These are phyloP conservation scores for Fusarium odoratissimum DNA, from an alignment of 2,329 filamentous ascomycete species.

Conservation along the genomic window DNA sequence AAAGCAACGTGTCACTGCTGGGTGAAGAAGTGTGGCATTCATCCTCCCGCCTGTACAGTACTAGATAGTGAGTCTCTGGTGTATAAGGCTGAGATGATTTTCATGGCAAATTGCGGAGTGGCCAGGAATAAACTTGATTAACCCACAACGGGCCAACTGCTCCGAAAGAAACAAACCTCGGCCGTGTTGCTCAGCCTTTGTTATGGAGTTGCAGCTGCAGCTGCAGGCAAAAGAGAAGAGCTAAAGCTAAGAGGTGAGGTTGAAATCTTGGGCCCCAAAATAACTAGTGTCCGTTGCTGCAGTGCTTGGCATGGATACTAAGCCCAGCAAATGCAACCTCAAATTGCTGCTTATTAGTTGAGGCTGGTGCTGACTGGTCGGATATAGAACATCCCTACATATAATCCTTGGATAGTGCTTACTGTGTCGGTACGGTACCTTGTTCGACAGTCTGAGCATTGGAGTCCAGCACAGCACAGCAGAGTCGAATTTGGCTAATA, in stretches of 20 bases:
- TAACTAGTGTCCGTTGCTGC: slow-evolving; percentile 19
- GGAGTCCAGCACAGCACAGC: background rate
- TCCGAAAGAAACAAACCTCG: background rate
- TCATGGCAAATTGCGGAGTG: background rate
- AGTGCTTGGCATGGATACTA: slow-evolving; percentile 14
- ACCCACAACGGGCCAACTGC: slow-evolving; percentile 9
- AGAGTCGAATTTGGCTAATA: slow-evolving; percentile 13
- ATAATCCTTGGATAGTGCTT: slow-evolving; percentile 20
- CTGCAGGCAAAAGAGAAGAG: background rate
- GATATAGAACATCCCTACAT: slow-evolving; percentile 1
- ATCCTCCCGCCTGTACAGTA: background rate
- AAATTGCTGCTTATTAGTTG: slow-evolving; percentile 30
- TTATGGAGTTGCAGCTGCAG: background rate
- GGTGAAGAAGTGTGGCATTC: background rate
- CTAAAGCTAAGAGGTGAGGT: slow-evolving; percentile 5
- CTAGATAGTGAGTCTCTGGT: background rate
- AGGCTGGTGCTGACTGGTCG: slow-evolving; percentile 35
- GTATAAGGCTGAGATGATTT: slow-evolving; percentile 27
- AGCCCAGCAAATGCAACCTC: slow-evolving; percentile 12
- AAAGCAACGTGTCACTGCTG: slow-evolving; percentile 22
- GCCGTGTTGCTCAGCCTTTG: slow-evolving; percentile 12
- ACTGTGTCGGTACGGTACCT: slow-evolving; percentile 19
- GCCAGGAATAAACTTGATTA: background rate
- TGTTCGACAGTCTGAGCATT: background rate
- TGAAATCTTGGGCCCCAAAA: slow-evolving; percentile 7